phyloP scores from a whole-genome alignment of 805 yeast species.

The Spathaspora passalidarum region DNA sequence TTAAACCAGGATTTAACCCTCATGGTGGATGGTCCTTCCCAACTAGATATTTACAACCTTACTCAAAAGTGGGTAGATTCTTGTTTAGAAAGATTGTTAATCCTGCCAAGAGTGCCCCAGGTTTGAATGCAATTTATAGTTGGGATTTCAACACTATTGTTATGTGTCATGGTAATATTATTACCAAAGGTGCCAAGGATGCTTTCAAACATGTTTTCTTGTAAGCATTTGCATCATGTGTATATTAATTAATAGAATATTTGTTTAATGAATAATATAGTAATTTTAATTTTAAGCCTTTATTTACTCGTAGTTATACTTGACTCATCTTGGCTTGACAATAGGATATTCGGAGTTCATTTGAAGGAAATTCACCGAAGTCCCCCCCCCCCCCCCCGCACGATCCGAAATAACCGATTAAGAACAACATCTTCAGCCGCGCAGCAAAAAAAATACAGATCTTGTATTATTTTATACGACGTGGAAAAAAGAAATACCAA shows the following conservation, averaged over 20 bases:
- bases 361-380: too few relatives aligned
- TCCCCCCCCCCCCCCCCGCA: too few relatives aligned
- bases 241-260: neutral
- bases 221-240: neutral
- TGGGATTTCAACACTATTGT: slow-evolving; percentile 53
- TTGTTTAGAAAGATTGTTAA: slow-evolving; percentile 23
- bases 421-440: neutral
- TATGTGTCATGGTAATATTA: slow-evolving; percentile 58
- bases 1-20: slow-evolving; percentile 37
- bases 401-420: neutral
- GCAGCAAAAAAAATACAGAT: neutral
- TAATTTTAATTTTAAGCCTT: too few relatives aligned
- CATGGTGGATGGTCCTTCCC: slow-evolving; percentile 43
- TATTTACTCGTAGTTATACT: too few relatives aligned
- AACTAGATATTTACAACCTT: slow-evolving; percentile 41
- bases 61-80: slow-evolving; percentile 32
- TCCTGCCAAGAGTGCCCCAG: slow-evolving; percentile 13
- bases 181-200: slow-evolving; percentile 37
- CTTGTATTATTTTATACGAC: too few relatives aligned
- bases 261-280: neutral
- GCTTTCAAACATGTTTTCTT: slow-evolving; percentile 19
- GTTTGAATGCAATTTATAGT: slow-evolving; percentile 25
- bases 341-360: too few relatives aligned
- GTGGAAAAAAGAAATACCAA: neutral
- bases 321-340: too few relatives aligned